Conservation (phyloP, 2,329 filamentous ascomycete species). For the Lachnellula hyalina region DNA sequence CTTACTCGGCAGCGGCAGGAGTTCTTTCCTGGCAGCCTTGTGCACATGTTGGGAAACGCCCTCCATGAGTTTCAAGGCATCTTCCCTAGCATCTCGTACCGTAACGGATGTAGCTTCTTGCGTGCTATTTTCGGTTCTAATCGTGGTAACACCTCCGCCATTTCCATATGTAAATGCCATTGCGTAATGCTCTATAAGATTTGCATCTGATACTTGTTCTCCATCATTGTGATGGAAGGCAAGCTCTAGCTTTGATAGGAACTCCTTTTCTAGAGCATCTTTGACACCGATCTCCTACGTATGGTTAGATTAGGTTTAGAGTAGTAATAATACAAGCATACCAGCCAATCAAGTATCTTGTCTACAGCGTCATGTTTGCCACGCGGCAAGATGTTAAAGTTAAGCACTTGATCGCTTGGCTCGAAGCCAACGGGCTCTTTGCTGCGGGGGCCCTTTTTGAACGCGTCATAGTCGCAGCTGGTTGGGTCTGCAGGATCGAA, state of each 20-base stretch:
- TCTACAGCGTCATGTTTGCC: slow-evolving; percentile 14
- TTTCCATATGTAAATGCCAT: slow-evolving; percentile 20
- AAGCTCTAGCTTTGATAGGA: slow-evolving; percentile 22
- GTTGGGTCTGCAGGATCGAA: slow-evolving; percentile 20
- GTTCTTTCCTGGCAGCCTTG: background rate
- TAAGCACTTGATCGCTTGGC: slow-evolving; percentile 2
- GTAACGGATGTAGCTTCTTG: background rate
- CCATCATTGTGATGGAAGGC: slow-evolving; percentile 17
- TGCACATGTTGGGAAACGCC: background rate
- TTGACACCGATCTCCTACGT: slow-evolving; percentile 21
- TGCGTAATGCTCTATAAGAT: slow-evolving; percentile 23
- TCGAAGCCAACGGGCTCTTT: slow-evolving; percentile 2
- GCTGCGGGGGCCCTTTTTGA: slow-evolving; percentile 8
- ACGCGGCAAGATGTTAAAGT: slow-evolving; percentile 17
- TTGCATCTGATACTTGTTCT: slow-evolving; percentile 5
- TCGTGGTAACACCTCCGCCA: background rate
- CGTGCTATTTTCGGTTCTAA: slow-evolving; percentile 1
- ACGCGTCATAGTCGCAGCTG: slow-evolving; percentile 16
- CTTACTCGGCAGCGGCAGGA: slow-evolving; percentile 3
- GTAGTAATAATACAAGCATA: slow-evolving; percentile 6
- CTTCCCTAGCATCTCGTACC: slow-evolving; percentile 6
- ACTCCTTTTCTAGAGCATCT: slow-evolving; percentile 19
- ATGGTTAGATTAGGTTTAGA: slow-evolving; percentile 1
- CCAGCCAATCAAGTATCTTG: slow-evolving; percentile 25
- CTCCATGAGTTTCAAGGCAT: background rate